A percentile compares a stretch with the other conserved stretches of the same genome.
Evolutionary conservation across 1,139 yeast species (phyloP).

Genomic region (Yamadazyma sp.): DNA sequence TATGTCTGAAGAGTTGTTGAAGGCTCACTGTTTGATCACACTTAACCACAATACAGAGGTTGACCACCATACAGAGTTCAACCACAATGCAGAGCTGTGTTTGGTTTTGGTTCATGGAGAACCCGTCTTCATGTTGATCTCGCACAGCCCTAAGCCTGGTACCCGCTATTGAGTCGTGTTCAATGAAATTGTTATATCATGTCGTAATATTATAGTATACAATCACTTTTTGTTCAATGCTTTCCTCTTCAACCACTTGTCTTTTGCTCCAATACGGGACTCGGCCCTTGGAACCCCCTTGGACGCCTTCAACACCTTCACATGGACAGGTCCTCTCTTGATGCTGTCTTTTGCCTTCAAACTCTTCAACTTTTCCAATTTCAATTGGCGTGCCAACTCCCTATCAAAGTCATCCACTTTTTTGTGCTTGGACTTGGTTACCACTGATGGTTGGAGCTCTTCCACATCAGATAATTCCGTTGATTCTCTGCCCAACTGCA

Average conservation of each 20-base stretch:
- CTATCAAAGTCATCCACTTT: constrained; percentile 35
- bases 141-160: too few relatives aligned
- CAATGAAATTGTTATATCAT: too few relatives aligned
- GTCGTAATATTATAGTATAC: too few relatives aligned
- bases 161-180: too few relatives aligned
- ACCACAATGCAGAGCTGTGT: too few relatives aligned
- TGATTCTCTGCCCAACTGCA: constrained; percentile 26
- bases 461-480: constrained; percentile 15
- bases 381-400: constrained; percentile 29
- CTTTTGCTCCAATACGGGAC: constrained; percentile 44
- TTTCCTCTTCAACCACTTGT: constrained; percentile 63
- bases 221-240: constrained; percentile 39
- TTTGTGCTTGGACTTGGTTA: constrained; percentile 30
- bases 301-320: constrained; percentile 37
- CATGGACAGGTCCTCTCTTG: constrained; percentile 59
- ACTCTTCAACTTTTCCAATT: constrained; percentile 42
- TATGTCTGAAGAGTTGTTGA: too few relatives aligned
- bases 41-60: too few relatives aligned
- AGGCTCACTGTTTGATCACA: too few relatives aligned
- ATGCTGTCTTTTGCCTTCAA: constrained; percentile 38
- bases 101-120: too few relatives aligned
- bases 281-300: constrained; percentile 45
- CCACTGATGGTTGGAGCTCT: constrained; percentile 6
- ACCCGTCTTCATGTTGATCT: too few relatives aligned
- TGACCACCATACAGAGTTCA: too few relatives aligned